phyloP scores from a whole-genome alignment of 2,329 filamentous ascomycete species.

The Mollisiaceae sp. region DNA sequence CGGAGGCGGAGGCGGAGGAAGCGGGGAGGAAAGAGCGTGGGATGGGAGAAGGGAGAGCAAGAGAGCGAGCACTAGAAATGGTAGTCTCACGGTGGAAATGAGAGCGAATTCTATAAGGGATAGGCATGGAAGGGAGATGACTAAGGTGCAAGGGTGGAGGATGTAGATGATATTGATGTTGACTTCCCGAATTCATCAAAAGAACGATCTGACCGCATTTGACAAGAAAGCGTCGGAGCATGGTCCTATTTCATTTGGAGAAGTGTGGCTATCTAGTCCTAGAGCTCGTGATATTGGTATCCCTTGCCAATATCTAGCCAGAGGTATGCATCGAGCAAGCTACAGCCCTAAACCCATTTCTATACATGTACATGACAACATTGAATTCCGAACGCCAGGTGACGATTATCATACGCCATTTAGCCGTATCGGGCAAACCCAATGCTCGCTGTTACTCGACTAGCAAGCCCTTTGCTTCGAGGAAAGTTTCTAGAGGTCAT shows the following conservation, averaged over 20 bases:
- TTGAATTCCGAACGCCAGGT: background rate
- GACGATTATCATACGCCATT: background rate
- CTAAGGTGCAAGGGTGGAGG: conserved; percentile 18
- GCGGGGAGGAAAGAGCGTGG: conserved; percentile 2
- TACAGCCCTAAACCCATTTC: background rate
- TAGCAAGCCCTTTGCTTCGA: background rate
- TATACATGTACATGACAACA: background rate
- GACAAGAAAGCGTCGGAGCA: background rate
- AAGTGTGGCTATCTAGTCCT: background rate
- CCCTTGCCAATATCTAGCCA: background rate
- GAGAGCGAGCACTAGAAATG: background rate
- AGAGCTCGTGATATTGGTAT: background rate
- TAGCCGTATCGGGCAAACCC: background rate
- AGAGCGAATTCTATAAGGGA: background rate
- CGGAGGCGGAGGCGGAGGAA: too few species aligned
- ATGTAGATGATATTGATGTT: background rate
- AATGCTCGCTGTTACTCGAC: background rate
- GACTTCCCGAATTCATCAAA: background rate
- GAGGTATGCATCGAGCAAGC: background rate
- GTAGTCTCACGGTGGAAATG: background rate
- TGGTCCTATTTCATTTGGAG: background rate
- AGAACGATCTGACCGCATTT: background rate
- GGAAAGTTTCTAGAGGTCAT: background rate
- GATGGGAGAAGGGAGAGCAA: conserved; percentile 11
- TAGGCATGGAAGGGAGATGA: conserved; percentile 5